These are phyloP conservation scores for Penicillium waksmanii DNA, from an alignment of 495 filamentous ascomycete genomes.

Conservation along the genomic window DNA sequence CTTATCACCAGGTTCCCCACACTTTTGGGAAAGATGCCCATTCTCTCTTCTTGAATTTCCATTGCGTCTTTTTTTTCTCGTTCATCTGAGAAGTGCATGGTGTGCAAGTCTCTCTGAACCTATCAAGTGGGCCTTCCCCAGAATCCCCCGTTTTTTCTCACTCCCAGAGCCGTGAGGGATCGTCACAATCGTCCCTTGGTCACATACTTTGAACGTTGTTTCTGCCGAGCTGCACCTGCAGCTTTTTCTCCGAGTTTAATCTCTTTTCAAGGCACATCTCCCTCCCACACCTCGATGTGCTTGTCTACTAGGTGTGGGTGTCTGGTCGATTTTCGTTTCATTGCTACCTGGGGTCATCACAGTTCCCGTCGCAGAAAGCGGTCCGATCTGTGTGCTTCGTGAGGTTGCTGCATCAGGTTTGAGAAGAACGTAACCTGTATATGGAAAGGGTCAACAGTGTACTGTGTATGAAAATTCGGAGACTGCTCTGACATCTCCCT, in stretches of 20 bases:
- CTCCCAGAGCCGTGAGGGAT: slow-evolving; percentile 1
- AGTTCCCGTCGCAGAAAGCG: slow-evolving; percentile 38
- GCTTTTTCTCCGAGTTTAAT: slow-evolving; percentile 13
- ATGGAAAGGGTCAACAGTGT: not conserved
- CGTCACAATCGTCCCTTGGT: slow-evolving; percentile 17
- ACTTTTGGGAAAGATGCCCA: slow-evolving; percentile 19
- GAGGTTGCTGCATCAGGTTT: slow-evolving; percentile 9
- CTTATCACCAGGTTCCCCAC: slow-evolving; percentile 29
- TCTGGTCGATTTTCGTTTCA: slow-evolving; percentile 49
- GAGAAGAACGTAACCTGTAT: not conserved
- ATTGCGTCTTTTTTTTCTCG: slow-evolving; percentile 3
- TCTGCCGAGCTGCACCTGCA: slow-evolving; percentile 22
- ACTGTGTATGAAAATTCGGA: not conserved
- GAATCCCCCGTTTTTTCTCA: slow-evolving; percentile 6
- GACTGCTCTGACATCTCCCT: not conserved
- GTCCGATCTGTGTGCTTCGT: slow-evolving; percentile 24
- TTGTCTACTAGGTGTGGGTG: slow-evolving; percentile 45
- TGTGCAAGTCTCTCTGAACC: not conserved
- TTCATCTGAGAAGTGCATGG: slow-evolving; percentile 6
- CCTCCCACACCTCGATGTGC: slow-evolving; percentile 48
- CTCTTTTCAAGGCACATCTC: slow-evolving; percentile 29
- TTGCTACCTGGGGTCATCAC: slow-evolving; percentile 45
- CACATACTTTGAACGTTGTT: slow-evolving; percentile 9
- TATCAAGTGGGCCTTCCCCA: slow-evolving; percentile 8
- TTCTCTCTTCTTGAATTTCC: slow-evolving; percentile 7